Evolutionary conservation across 2,329 filamentous ascomycete genomes (phyloP).

Genomic region (Leptographium galeiforme): DNA sequence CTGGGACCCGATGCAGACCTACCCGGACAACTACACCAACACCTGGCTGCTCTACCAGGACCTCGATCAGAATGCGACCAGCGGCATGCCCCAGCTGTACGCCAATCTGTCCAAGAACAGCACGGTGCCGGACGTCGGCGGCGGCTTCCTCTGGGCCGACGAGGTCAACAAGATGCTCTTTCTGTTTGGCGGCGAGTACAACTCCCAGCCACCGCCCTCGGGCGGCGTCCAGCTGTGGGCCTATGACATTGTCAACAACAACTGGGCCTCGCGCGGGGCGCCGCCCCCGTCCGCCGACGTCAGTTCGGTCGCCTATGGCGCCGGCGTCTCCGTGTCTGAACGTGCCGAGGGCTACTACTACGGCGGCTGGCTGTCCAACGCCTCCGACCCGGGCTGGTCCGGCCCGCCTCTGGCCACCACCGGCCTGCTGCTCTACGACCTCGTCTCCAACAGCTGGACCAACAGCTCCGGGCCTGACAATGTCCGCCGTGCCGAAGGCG

Average conservation of each 20-base stretch:
- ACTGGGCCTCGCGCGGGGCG: slow-evolving; percentile 36
- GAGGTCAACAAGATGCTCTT: slow-evolving; percentile 50
- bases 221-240: slow-evolving; percentile 34
- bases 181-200: slow-evolving; percentile 46
- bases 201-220: slow-evolving; percentile 23
- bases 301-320: slow-evolving; percentile 39
- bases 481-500: slow-evolving; percentile 43
- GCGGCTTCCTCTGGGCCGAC: slow-evolving; percentile 44
- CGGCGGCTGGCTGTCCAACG: slow-evolving; percentile 47
- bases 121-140: slow-evolving; percentile 34
- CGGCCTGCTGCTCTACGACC: slow-evolving; percentile 42
- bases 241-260: slow-evolving; percentile 42
- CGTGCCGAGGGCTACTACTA: slow-evolving; percentile 47
- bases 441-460: slow-evolving; percentile 34
- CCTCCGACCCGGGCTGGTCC: slow-evolving; percentile 36
- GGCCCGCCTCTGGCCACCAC: slow-evolving; percentile 33
- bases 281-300: slow-evolving; percentile 21
- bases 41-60: slow-evolving; percentile 44
- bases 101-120: slow-evolving; percentile 46
- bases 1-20: slow-evolving; percentile 34
- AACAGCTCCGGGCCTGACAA: slow-evolving; percentile 41
- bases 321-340: slow-evolving; percentile 38
- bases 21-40: slow-evolving; percentile 41
- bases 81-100: slow-evolving; percentile 37
- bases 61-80: slow-evolving; percentile 28